Base-by-base conservation (phyloP, 2,329 filamentous ascomycete genomes). In the Lachnellula cervina region DNA sequence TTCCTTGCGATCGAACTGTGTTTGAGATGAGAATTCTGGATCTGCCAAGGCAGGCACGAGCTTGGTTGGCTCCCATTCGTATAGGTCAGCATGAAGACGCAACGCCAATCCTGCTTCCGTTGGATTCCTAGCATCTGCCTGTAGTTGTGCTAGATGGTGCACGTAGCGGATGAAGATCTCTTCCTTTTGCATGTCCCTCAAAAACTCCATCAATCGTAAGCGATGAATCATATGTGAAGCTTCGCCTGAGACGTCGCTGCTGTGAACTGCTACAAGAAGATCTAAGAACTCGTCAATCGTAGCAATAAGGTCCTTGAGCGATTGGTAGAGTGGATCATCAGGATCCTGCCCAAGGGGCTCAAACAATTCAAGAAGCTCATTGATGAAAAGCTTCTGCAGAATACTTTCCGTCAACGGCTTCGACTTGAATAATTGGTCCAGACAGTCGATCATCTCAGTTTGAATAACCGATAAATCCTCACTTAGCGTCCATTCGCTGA, bases 131-230 rank as follows among this genome's bases (percentile, higher is more conserved):
- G 88, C 81, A 42, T 86, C 82, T 8, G 82, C 80, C 70, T 97
- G 93, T 13, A 94, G 77, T 40, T 84, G 77, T 2, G 91, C 89
- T 19, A 97, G 80, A 71, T 97, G 91, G 69, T 97, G 93, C 14
- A 97, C 92, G 66, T 97, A 97, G 62, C 91, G 87, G 61, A 96
- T 88, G 71, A 96, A 97, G 55, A 97, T 96, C 66, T 97, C 92
- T 70, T 96, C 91, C 68, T 96, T 96, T 63, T 95, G 89, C 87
- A 97, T 96, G 68, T 97, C 91, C 62, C 91, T 88, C 64, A 97
- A 80, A 73, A 97, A 97, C 64, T 97, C 90, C 92, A 97, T 97
- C 25, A 97, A 77, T 54, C 90, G 84, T 51, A 97, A 76, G 0
- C 90, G 90, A 70, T 97, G 91, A 72, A 96, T 89, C 61, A 96